Conservation (phyloP, 176 grass and related monocot genomes). For the Paspalum vaginatum region DNA sequence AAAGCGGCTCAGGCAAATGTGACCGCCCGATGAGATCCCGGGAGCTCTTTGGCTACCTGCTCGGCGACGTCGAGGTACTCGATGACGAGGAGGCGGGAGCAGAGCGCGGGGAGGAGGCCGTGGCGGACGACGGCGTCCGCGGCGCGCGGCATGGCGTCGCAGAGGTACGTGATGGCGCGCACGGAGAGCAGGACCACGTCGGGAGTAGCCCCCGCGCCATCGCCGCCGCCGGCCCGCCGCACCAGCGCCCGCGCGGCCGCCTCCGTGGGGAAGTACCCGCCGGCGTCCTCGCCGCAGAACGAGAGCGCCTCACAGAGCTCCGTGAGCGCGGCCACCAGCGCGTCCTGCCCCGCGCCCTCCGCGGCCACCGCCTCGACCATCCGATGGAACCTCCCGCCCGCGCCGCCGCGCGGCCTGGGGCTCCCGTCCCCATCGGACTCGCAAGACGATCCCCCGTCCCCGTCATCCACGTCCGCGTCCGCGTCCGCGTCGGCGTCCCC, state of each 20-base stretch:
- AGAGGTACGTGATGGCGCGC: slow-evolving; percentile 91
- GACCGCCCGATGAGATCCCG: slow-evolving; percentile 5
- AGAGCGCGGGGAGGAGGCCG: slow-evolving; percentile 78
- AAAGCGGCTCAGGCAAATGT: slow-evolving; percentile 25
- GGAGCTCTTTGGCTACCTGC: slow-evolving; percentile 54
- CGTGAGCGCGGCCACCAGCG: slow-evolving; percentile 55
- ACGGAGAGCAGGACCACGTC: slow-evolving; percentile 80
- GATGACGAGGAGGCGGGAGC: slow-evolving; percentile 65
- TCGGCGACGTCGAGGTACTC: slow-evolving; percentile 94
- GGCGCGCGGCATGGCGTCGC: slow-evolving; percentile 84
- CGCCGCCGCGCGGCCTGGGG: slow-evolving; percentile 33
- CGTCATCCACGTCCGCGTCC: slow-evolving; percentile 27
- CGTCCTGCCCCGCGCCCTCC: slow-evolving; percentile 43
- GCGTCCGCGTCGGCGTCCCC: slow-evolving; percentile 37
- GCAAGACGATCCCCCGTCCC: slow-evolving; percentile 53
- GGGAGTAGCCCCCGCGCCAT: slow-evolving; percentile 34
- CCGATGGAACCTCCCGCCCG: slow-evolving; percentile 50
- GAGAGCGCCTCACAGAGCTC: slow-evolving; percentile 96
- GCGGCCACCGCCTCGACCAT: slow-evolving; percentile 65
- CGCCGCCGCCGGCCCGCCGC: slow-evolving; percentile 43
- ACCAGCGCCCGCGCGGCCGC: slow-evolving; percentile 68
- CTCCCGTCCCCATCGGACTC: slow-evolving; percentile 58
- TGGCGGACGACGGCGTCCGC: slow-evolving; percentile 72
- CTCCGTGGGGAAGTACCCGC: slow-evolving; percentile 64
- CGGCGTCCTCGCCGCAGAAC: slow-evolving; percentile 74